Base-by-base conservation (phyloP, 2,329 filamentous ascomycete genomes). In the Phaeosphaeria sp. region DNA sequence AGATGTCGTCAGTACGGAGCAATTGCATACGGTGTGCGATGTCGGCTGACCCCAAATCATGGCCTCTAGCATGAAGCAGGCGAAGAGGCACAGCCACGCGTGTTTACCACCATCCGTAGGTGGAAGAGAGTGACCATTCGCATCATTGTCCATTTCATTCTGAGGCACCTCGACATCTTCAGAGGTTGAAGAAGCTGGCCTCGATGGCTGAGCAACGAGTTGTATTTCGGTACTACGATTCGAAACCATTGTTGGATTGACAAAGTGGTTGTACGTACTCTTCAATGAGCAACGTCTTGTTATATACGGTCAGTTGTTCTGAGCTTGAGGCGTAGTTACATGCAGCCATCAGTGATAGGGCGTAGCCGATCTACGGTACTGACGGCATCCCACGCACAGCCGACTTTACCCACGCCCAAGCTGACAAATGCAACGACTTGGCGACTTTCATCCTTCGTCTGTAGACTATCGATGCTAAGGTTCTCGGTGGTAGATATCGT, bases 41-140 rank as follows among this genome's bases (percentile, higher is more conserved):
- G 40, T 27, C 9, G n/a, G 17, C 60, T 21, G 49, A 73, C 72
- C 74, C 74, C 73, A 76, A 13, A 86, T 78, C 27, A 85, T 71
- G 22, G 81, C 78, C 57, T 87, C 84, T 11, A 86, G 76, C 48
- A 84, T 69, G 61, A 84, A 85, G 63, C 82, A 83, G 2, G 67
- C 58, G 15, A 72, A 57, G 8, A 73, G 53, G 20, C 67, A 71
- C 6, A 74, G 45, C 71, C 71, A 74, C 8, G 71, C 71, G 57
- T 73, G 64, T 45, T 69, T 74, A 8, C 70, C 70, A 33, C 61
- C 63, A 45, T 74, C 72, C 4, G 68, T 72, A 4, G 71, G 71
- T 27, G 71, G 68, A 21, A 74, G 56, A 15, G 63, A 70, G 40
- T 68, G 69, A 3, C 57, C 64, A 21, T 49, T 42, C 18, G 59